Base-by-base conservation (phyloP, 2,329 filamentous ascomycete species). In the Calonectria henricotiae region DNA sequence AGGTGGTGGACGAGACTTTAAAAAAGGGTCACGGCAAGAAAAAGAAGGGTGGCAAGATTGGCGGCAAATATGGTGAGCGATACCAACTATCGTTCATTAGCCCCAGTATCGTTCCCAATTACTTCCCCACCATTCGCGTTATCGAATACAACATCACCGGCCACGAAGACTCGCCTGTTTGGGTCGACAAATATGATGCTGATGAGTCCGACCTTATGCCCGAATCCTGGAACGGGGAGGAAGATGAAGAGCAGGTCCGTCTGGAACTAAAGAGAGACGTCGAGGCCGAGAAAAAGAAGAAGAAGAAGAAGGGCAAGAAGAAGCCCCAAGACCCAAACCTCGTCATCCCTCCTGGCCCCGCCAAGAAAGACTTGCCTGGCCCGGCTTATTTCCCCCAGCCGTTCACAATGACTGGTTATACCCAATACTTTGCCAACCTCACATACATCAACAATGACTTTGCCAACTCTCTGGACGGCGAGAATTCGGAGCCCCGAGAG, bases 401-500 rank as follows among this genome's bases (percentile, higher is more conserved):
- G 0, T 86, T 98, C 43, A 93, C 94, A 0, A 86, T 95, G 71
- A 87, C 92, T 3, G 91, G 94, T 5, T 98, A 94, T 81, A 94
- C 91, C 4, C 96, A 99, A 78, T 98, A 97, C 82, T 98, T 91
- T 81, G 95, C 96, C 71, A 99, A 99, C 80, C 85, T 99, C n/a
- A 98, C 96, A 0, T 85, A 90, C 69, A 92, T 98, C 82, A 97
- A 98, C 83, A 93, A 95, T 76, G 89, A 93, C 70, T 87, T 91
- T 58, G 78, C 82, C 1, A 76, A 80, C 11, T 81, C 80, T 15
- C 68, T 74, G 12, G 72, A 73, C 11, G 87, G 87, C 71, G 90
- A 91, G 80, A 85, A 89, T 3, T 78, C 80, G 5, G 83, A 89
- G 73, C 89, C 92, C 4, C 89, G 85, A 49, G 83, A 89, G 39